phyloP scores from a whole-genome alignment of 805 yeast genomes.

The Wickerhamia fluorescens region DNA sequence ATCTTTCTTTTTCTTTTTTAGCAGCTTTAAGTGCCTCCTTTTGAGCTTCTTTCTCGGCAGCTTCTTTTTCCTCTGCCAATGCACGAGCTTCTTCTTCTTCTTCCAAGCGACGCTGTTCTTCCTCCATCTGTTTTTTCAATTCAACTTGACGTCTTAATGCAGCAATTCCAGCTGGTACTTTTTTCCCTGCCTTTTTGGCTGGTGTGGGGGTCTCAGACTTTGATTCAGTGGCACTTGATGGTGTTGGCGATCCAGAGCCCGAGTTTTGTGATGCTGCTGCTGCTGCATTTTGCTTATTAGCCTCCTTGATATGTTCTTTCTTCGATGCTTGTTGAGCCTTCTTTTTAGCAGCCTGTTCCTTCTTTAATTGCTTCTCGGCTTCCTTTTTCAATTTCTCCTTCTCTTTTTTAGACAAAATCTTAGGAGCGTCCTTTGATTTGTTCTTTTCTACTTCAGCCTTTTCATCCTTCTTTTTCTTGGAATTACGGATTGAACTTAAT shows the following conservation, averaged over 20 bases:
- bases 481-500: slow-evolving; percentile 73
- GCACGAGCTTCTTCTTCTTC: slow-evolving; percentile 56
- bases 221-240: slow-evolving; percentile 31
- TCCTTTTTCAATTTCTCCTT: slow-evolving; percentile 94
- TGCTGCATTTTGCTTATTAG: slow-evolving; percentile 38
- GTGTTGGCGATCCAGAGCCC: slow-evolving; percentile 25
- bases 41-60: slow-evolving; percentile 58
- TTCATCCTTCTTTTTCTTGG: slow-evolving; percentile 70
- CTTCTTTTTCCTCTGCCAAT: slow-evolving; percentile 43
- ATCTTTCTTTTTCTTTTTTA: slow-evolving; percentile 83
- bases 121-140: slow-evolving; percentile 80
- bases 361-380: slow-evolving; percentile 82
- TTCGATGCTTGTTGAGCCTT: slow-evolving; percentile 61
- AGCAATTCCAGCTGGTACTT: slow-evolving; percentile 85
- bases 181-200: slow-evolving; percentile 57
- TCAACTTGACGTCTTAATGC: slow-evolving; percentile 88
- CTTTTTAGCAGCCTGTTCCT: slow-evolving; percentile 81
- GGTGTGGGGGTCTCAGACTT: slow-evolving; percentile 15
- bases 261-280: slow-evolving; percentile 16
- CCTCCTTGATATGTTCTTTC: slow-evolving; percentile 49
- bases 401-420: slow-evolving; percentile 85
- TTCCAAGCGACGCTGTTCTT: slow-evolving; percentile 63
- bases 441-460: slow-evolving; percentile 55
- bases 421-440: slow-evolving; percentile 51
- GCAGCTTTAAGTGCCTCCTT: slow-evolving; percentile 51